Evolutionary conservation across 768 basidiomycete genomes (phyloP).

Genomic region (Plicaturopsis crispa): DNA sequence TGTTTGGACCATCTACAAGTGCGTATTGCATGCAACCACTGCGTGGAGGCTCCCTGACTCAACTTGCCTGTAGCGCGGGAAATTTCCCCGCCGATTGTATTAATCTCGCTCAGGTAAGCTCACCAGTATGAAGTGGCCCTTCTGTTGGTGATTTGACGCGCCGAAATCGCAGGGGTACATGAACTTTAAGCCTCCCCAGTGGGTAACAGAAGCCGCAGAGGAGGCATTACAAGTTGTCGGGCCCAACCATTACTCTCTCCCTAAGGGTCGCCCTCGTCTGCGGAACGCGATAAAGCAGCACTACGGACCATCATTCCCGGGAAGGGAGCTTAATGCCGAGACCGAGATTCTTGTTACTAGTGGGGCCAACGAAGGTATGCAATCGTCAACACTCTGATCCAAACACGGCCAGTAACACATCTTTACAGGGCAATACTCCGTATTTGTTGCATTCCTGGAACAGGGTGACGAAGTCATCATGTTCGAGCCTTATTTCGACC

Average conservation of each 20-base stretch:
- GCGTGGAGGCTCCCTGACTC: not conserved
- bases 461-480: constrained; percentile 95
- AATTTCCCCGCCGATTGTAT: constrained; percentile 90
- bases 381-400: not conserved
- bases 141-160: too few species aligned
- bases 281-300: constrained; percentile 80
- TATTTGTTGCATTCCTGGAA: constrained; percentile 87
- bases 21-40: constrained; percentile 11
- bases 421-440: constrained; percentile 79
- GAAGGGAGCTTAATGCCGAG: constrained; percentile 72
- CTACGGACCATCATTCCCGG: constrained; percentile 60
- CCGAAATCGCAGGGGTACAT: constrained; percentile 92
- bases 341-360: constrained; percentile 90
- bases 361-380: constrained; percentile 90
- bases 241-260: constrained; percentile 86
- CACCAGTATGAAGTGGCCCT: too few species aligned
- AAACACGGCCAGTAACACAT: not conserved
- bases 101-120: constrained; percentile 96
- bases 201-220: constrained; percentile 69
- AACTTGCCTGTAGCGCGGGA: constrained; percentile 47
- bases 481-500: constrained; percentile 98
- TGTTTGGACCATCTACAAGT: constrained; percentile 94
- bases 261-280: constrained; percentile 81
- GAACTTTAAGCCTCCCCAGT: constrained; percentile 83
- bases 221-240: constrained; percentile 55